Percentiles rank a stretch among this genome's conserved stretches.
Evolutionary conservation across 164 flowering plant species (phyloP).

Genomic region (Annona cherimola): DNA sequence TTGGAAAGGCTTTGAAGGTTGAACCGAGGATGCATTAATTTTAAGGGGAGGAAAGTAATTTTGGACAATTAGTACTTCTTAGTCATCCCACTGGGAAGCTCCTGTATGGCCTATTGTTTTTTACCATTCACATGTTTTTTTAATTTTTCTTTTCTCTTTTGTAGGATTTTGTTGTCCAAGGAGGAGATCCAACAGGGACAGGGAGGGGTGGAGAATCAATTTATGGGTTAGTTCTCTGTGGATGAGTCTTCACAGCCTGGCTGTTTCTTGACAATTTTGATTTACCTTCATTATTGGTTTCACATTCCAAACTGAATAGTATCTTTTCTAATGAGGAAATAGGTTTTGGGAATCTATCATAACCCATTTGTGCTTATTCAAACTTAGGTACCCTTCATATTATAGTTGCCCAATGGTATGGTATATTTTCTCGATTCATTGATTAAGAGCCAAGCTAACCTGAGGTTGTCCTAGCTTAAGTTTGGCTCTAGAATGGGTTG

Average conservation of each 20-base stretch:
- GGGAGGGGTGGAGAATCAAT: conserved; percentile 97
- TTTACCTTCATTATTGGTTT: background rate
- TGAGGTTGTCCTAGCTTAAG: too few relatives aligned
- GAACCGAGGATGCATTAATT: too few relatives aligned
- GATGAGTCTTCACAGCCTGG: background rate
- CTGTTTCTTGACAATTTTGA: background rate
- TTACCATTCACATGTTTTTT: conserved; percentile 1
- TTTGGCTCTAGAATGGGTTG: too few relatives aligned
- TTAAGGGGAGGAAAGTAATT: too few relatives aligned
- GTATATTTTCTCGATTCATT: too few relatives aligned
- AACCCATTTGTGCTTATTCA: background rate
- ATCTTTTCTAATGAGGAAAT: background rate
- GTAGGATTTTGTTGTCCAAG: conserved; percentile 95
- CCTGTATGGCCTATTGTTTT: background rate
- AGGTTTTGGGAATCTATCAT: too few relatives aligned
- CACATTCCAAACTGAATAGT: background rate
- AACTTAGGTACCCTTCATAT: background rate
- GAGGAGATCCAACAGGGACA: conserved; percentile 98
- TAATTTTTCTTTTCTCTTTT: conserved; percentile 5
- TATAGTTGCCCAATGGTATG: too few relatives aligned
- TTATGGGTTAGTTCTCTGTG: conserved; percentile 54
- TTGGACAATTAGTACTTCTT: too few relatives aligned
- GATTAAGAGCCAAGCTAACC: too few relatives aligned
- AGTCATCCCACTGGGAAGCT: too few relatives aligned
- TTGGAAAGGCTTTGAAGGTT: too few relatives aligned